phyloP scores from a whole-genome alignment of 1,284 basidiomycete species.

The Trichosporon coremiiforme region DNA sequence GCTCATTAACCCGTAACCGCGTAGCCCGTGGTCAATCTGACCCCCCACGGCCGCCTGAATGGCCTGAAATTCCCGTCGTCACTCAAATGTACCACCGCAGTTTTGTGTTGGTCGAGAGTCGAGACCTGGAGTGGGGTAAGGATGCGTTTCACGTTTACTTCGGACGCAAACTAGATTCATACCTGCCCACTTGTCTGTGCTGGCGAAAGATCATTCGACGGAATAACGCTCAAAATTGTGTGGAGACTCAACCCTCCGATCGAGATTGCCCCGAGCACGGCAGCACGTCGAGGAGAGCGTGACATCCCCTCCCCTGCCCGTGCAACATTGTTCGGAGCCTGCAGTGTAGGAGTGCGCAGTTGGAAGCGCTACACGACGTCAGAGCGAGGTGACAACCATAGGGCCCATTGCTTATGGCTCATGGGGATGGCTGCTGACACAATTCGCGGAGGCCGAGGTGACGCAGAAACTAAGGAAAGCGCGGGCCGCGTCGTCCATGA shows the following conservation, averaged over 20 bases:
- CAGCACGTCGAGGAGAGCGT: no score
- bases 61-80: no score
- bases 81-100: no score
- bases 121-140: neutral
- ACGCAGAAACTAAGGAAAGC: neutral
- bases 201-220: neutral
- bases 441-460: neutral
- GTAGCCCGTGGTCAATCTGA: no score
- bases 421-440: neutral
- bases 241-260: neutral
- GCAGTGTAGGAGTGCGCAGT: neutral
- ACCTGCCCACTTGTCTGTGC: neutral
- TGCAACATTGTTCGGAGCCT: no score
- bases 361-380: neutral
- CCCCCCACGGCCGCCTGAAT: no score
- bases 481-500: neutral
- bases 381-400: neutral
- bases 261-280: neutral
- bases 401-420: no score
- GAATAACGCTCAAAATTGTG: neutral
- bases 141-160: neutral
- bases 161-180: conserved; percentile 3
- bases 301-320: no score
- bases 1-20: neutral
- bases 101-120: neutral